Conservation (phyloP, 176 grass and related monocot species). For the Chloris gayana region DNA sequence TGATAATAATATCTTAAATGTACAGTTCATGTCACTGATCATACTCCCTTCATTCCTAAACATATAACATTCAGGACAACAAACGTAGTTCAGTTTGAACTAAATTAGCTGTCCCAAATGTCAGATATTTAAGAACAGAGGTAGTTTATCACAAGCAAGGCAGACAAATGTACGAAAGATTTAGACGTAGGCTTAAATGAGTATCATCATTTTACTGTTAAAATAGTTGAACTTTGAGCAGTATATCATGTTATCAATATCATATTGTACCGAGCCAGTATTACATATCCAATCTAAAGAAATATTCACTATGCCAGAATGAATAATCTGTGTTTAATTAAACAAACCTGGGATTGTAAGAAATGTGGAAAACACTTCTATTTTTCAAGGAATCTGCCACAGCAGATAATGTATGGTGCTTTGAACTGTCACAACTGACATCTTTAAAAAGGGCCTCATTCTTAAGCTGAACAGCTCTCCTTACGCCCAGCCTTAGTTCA, state of each 20-base stretch:
- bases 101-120: background rate
- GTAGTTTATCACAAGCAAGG: background rate
- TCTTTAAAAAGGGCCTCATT: conserved; percentile 55
- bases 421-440: conserved; percentile 39
- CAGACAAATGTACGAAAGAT: background rate
- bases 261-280: background rate
- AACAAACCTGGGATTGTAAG: conserved; percentile 91
- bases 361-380: conserved; percentile 67
- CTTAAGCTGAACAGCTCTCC: conserved; percentile 85
- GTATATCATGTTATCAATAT: background rate
- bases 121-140: background rate
- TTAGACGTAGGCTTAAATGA: background rate
- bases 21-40: no score
- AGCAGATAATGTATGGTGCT: conserved; percentile 41
- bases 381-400: conserved; percentile 63
- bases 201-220: background rate
- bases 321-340: conserved; percentile 17
- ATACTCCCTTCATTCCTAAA: background rate
- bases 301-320: conserved; percentile 4
- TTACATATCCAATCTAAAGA: background rate
- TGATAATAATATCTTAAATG: background rate
- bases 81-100: background rate
- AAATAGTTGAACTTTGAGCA: background rate
- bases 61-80: background rate
- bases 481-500: conserved; percentile 82